Conservation (phyloP, 441 rosid genomes). For the Geranium incanum region DNA sequence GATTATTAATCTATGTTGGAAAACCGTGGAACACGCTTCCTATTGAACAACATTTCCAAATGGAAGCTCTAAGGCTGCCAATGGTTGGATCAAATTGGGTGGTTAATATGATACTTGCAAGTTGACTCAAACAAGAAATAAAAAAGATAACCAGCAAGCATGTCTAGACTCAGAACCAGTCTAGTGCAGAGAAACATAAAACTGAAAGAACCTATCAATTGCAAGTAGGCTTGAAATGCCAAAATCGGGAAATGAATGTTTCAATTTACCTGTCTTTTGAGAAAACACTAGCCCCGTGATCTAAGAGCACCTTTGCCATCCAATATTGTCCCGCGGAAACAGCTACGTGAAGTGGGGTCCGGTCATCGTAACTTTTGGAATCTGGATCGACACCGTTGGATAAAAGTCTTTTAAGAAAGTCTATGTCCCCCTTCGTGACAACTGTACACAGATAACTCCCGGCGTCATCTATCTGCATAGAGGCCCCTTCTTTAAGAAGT, state of each 20-base stretch:
- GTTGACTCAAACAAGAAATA: no score
- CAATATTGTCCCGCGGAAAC: constrained; percentile 71
- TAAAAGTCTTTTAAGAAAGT: constrained; percentile 62
- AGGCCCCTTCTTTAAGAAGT: constrained; percentile 66
- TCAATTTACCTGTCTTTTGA: constrained; percentile 65
- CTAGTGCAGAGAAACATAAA: no score
- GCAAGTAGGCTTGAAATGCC: no score
- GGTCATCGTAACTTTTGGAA: constrained; percentile 68
- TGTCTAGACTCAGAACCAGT: no score
- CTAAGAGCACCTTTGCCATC: constrained; percentile 67
- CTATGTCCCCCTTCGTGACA: constrained; percentile 68
- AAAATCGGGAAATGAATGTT: background rate
- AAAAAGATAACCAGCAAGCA: no score
- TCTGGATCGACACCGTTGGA: constrained; percentile 75
- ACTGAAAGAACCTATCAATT: no score
- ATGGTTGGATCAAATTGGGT: no score
- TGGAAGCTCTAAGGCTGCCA: no score
- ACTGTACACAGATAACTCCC: constrained; percentile 64
- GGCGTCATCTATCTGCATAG: constrained; percentile 56
- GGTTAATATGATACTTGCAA: no score
- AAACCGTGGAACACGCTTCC: no score
- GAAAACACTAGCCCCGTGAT: constrained; percentile 72
- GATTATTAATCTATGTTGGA: no score
- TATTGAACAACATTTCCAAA: no score
- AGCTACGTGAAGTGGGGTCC: constrained; percentile 89